Evolutionary conservation across 495 filamentous ascomycete genomes (phyloP).

Genomic region (Filosporella fistucella): DNA sequence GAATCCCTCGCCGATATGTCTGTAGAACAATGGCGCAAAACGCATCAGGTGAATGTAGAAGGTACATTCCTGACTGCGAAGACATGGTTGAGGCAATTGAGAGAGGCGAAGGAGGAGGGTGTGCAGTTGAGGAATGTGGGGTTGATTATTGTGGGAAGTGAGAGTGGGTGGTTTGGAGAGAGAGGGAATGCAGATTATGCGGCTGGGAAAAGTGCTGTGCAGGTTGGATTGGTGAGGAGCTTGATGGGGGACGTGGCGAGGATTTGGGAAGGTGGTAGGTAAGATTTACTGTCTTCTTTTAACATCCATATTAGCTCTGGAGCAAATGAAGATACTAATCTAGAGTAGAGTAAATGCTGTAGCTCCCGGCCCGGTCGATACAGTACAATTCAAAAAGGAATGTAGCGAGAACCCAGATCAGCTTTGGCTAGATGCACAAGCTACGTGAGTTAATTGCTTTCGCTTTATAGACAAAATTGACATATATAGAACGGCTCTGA

Average conservation of each 20-base stretch:
- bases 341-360: constrained; percentile 33
- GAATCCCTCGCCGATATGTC: constrained; percentile 31
- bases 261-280: constrained; percentile 25
- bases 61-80: constrained; percentile 38
- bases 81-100: constrained; percentile 22
- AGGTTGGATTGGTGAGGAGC: constrained; percentile 32
- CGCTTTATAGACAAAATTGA: no score
- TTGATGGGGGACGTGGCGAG: constrained; percentile 32
- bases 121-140: constrained; percentile 27
- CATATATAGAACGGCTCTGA: constrained; percentile 28
- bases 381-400: constrained; percentile 31
- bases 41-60: constrained; percentile 34
- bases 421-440: constrained; percentile 33
- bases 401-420: constrained; percentile 30
- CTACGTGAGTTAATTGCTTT: no score
- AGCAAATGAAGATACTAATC: no score
- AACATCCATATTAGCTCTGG: no score
- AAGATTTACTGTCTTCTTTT: no score
- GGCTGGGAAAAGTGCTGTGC: constrained; percentile 35
- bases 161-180: constrained; percentile 38
- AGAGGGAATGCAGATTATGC: constrained; percentile 35
- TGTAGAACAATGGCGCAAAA: constrained; percentile 29
- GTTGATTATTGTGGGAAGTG: constrained; percentile 37
- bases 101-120: constrained; percentile 4
- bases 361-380: constrained; percentile 38